Conservation (phyloP, 1,284 basidiomycete species). For the Amylostereum areolatum region DNA sequence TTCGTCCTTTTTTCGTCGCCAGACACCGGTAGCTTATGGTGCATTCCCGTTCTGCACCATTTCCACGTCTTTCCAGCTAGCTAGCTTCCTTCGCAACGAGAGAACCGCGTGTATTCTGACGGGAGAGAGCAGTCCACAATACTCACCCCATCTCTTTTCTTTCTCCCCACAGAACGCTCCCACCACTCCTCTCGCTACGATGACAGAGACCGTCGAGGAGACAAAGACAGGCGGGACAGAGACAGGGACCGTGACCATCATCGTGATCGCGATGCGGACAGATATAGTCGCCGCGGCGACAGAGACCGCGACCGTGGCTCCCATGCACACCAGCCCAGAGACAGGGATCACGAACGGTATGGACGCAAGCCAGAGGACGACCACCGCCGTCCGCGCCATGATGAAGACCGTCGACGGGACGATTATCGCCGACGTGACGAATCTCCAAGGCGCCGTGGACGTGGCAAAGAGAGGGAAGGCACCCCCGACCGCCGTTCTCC, state of each 20-base stretch:
- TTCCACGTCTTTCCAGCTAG: slow-evolving; percentile 46
- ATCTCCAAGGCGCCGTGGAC: slow-evolving; percentile 24
- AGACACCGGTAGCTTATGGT: slow-evolving; percentile 52
- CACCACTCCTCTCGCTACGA: slow-evolving; percentile 26
- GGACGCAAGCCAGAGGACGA: slow-evolving; percentile 31
- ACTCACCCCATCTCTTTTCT: slow-evolving; percentile 21
- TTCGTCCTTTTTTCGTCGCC: slow-evolving; percentile 16
- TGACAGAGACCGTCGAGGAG: slow-evolving; percentile 34
- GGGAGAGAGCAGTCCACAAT: slow-evolving; percentile 6
- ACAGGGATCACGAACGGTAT: slow-evolving; percentile 23
- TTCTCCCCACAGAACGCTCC: slow-evolving; percentile 22
- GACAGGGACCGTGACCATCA: slow-evolving; percentile 15
- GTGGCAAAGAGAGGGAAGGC: slow-evolving; percentile 25
- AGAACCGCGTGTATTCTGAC: slow-evolving; percentile 2
- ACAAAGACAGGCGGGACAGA: slow-evolving; percentile 28
- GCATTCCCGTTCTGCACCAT: slow-evolving; percentile 52
- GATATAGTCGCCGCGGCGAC: slow-evolving; percentile 17
- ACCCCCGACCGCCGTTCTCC: slow-evolving; percentile 68
- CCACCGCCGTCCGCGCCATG: slow-evolving; percentile 41
- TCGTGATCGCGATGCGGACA: slow-evolving; percentile 10
- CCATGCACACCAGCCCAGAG: slow-evolving; percentile 26
- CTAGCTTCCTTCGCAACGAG: slow-evolving; percentile 37
- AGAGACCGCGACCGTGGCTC: slow-evolving; percentile 23
- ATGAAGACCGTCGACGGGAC: slow-evolving; percentile 28
- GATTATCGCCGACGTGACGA: slow-evolving; percentile 28